Conservation (phyloP, 140 eudicot genomes). For the Bidens hawaiensis region DNA sequence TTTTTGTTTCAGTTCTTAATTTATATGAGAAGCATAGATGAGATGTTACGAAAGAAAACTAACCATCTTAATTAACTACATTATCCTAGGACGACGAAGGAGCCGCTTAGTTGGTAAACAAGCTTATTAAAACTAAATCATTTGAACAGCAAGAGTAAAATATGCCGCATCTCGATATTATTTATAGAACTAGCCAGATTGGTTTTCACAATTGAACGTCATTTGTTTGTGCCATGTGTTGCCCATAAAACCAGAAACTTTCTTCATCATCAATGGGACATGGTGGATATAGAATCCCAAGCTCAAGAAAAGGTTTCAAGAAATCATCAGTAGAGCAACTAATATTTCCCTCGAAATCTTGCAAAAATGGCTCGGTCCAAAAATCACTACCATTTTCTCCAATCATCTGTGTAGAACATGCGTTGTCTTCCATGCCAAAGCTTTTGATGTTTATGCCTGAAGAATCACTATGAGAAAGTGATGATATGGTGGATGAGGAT, state of each 20-base stretch:
- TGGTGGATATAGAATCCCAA: constrained; percentile 23
- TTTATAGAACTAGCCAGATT: too few relatives aligned
- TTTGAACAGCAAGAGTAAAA: too few relatives aligned
- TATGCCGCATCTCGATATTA: too few relatives aligned
- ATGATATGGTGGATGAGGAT: constrained; percentile 5
- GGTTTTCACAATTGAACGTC: constrained; percentile 22
- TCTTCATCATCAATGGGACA: constrained; percentile 25
- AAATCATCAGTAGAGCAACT: constrained; percentile 7
- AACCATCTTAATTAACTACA: too few relatives aligned
- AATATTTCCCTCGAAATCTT: constrained; percentile 22
- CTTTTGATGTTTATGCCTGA: background rate
- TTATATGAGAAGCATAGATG: too few relatives aligned
- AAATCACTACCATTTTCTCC: constrained; percentile 15
- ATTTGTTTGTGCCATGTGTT: constrained; percentile 6
- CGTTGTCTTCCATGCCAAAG: constrained; percentile 23
- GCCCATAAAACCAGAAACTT: constrained; percentile 9
- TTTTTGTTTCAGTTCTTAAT: too few relatives aligned
- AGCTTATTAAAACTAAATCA: too few relatives aligned
- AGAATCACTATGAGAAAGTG: constrained; percentile 9
- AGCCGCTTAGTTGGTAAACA: too few relatives aligned
- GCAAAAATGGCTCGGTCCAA: constrained; percentile 34
- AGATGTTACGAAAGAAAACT: too few relatives aligned
- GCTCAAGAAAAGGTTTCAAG: constrained; percentile 25
- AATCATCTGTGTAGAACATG: constrained; percentile 1
- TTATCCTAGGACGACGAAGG: too few relatives aligned